Evolutionary conservation across 257 asterid genomes (phyloP), one percentile per base, ranked within the genome.

Genomic region (Fraxinus excelsior): DNA sequence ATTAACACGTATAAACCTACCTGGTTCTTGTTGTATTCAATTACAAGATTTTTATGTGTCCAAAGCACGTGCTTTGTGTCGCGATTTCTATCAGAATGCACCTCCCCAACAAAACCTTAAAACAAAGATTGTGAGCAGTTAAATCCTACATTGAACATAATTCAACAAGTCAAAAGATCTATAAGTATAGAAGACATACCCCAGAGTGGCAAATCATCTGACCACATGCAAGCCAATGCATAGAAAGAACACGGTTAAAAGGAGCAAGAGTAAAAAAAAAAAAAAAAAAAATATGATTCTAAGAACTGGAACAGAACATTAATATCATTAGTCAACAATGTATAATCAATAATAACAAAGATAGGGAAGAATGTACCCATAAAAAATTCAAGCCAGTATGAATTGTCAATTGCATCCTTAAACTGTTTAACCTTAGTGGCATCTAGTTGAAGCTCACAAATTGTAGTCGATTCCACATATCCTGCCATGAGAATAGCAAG

Each of bases 181-280:
- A 72, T 51, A 38, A 70, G 64, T 31, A 56, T n/a, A 70, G 12
- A 72, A 40, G 49, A 37, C 89, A 75, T 91, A 91, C 97, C 97
- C 97, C 97, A 91, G 12, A 91, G 79, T 28, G 97, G 97, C 85
- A 91, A 79, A 86, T 87, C 95, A 79, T 91, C 97, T 91, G 91
- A 85, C 76, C 16, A 40, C 49, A 56, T 73, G 77, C 10, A 74
- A 78, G 71, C 78, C 82, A 80, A 71, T 56, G 70, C 44, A 76
- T 11, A 73, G 18, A 80, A 70, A 77, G n/a, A 84, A 82, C 82
- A 56, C 73, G 76, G 86, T 82, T 76, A 86, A 80, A 73, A 72
- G 62, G 73, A 67, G 67, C 42, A 46, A 62, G 28, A 66, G 73
- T 51, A 60, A 26, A 21, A 29, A 5, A 49, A 7, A 29, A 29